These are phyloP conservation scores for Ophiocordyceps australis DNA, from an alignment of 2,329 filamentous ascomycete genomes.

Conservation along the genomic window DNA sequence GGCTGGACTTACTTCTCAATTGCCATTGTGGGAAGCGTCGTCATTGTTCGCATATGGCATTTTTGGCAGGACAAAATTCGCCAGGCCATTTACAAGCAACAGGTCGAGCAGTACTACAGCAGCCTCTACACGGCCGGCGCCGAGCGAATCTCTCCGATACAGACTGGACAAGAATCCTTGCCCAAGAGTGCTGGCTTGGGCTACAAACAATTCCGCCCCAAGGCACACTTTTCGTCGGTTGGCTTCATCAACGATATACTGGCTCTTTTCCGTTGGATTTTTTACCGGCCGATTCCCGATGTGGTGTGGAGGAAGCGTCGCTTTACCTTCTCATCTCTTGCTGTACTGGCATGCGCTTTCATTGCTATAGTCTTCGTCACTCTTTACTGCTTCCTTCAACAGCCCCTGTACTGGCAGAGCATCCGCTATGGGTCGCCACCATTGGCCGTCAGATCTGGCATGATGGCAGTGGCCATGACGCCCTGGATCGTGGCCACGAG, in stretches of 20 bases:
- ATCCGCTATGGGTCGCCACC: conserved; percentile 80
- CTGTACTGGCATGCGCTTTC: conserved; percentile 49
- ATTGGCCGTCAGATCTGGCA: conserved; percentile 69
- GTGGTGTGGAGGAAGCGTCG: conserved; percentile 47
- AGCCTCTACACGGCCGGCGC: conserved; percentile 31
- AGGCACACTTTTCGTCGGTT: conserved; percentile 61
- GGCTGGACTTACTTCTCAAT: conserved; percentile 82
- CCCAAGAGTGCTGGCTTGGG: conserved; percentile 42
- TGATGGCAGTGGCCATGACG: conserved; percentile 81
- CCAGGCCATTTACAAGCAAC: conserved; percentile 74
- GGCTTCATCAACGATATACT: conserved; percentile 58
- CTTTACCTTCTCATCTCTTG: conserved; percentile 66
- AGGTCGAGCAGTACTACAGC: conserved; percentile 48
- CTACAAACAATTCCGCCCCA: conserved; percentile 36
- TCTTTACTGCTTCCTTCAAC: conserved; percentile 71
- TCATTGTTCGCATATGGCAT: conserved; percentile 63
- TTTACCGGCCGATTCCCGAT: conserved; percentile 73
- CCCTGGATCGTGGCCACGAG: conserved; percentile 84
- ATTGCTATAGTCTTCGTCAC: conserved; percentile 54
- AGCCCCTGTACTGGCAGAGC: conserved; percentile 77
- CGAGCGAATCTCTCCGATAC: conserved; percentile 24
- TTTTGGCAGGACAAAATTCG: conserved; percentile 88
- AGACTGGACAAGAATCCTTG: conserved; percentile 51
- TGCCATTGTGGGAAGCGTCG: conserved; percentile 47
- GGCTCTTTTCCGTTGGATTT: conserved; percentile 73